Conservation (phyloP, 495 filamentous ascomycete species). For the Aspergillus bertholletiae region DNA sequence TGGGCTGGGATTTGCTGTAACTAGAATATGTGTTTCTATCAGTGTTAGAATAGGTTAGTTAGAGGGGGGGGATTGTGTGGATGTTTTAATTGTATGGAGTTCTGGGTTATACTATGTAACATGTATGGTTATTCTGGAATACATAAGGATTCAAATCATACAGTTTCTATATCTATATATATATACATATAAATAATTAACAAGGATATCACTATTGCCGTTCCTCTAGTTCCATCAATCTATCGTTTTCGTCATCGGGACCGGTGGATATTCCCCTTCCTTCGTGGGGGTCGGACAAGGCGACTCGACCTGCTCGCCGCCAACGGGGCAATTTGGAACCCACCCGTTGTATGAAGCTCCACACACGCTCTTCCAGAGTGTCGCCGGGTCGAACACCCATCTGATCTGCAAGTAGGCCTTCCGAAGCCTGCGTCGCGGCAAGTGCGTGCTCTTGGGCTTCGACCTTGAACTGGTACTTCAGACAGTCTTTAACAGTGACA, state of each 20-base stretch:
- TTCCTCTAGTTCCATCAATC: constrained; percentile 60
- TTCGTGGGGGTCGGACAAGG: not conserved
- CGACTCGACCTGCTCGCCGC: constrained; percentile 19
- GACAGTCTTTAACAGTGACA: constrained; percentile 94
- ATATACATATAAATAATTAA: not conserved
- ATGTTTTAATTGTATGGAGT: too few relatives aligned
- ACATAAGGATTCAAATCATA: too few relatives aligned
- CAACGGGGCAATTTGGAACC: constrained; percentile 53
- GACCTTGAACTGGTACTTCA: constrained; percentile 96
- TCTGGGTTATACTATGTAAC: too few relatives aligned
- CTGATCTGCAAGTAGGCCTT: constrained; percentile 31
- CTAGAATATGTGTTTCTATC: not conserved
- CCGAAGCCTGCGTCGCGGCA: constrained; percentile 44
- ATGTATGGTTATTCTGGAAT: too few relatives aligned
- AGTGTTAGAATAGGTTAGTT: too few relatives aligned
- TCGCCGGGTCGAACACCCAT: constrained; percentile 21
- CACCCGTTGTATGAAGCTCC: constrained; percentile 57
- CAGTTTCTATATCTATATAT: not conserved
- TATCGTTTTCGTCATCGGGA: constrained; percentile 60
- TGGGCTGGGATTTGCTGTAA: not conserved
- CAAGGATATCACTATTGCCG: constrained; percentile 18
- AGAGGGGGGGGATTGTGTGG: too few relatives aligned
- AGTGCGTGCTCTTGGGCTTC: constrained; percentile 80
- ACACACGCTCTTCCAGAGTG: constrained; percentile 62
- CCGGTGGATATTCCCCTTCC: not conserved